A percentile compares a stretch with the other conserved stretches of the same genome.
phyloP scores from a whole-genome alignment of 257 asterid species.

The Solanum etuberosum region DNA sequence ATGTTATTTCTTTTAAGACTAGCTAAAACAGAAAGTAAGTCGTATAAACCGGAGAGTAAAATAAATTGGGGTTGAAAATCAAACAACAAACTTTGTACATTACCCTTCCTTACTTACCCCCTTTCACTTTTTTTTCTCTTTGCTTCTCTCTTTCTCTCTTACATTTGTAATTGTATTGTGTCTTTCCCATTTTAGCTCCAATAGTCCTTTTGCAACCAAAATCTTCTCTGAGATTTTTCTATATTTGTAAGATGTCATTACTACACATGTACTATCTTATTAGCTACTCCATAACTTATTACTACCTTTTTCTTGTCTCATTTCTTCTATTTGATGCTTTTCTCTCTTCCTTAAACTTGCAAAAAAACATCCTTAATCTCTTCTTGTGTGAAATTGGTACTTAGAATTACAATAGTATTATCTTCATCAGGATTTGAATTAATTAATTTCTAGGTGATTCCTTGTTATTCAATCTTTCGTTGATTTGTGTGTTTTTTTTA shows the following conservation, averaged over 20 bases:
- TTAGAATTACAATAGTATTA: background rate
- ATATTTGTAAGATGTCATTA: constrained; percentile 38
- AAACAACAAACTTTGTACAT: constrained; percentile 15
- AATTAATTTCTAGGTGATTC: background rate
- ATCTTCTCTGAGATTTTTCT: constrained; percentile 39
- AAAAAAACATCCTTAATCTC: background rate
- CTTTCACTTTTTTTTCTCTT: background rate
- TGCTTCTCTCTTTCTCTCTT: background rate
- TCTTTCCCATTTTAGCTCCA: constrained; percentile 33
- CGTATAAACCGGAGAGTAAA: background rate
- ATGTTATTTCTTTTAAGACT: too few relatives aligned
- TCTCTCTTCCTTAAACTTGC: background rate
- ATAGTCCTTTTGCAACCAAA: constrained; percentile 34
- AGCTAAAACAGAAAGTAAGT: too few relatives aligned
- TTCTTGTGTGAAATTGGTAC: background rate
- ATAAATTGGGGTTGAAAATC: constrained; percentile 1
- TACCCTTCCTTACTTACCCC: constrained; percentile 3
- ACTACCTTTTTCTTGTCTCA: background rate
- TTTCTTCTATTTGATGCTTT: background rate
- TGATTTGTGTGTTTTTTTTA: background rate
- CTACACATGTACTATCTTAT: background rate
- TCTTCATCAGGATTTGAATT: background rate
- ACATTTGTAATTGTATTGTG: background rate
- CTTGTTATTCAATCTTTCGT: background rate
- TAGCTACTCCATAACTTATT: background rate